These are phyloP conservation scores for Xylariaceae sp. DNA, from an alignment of 2,329 filamentous ascomycete species.

Conservation along the genomic window DNA sequence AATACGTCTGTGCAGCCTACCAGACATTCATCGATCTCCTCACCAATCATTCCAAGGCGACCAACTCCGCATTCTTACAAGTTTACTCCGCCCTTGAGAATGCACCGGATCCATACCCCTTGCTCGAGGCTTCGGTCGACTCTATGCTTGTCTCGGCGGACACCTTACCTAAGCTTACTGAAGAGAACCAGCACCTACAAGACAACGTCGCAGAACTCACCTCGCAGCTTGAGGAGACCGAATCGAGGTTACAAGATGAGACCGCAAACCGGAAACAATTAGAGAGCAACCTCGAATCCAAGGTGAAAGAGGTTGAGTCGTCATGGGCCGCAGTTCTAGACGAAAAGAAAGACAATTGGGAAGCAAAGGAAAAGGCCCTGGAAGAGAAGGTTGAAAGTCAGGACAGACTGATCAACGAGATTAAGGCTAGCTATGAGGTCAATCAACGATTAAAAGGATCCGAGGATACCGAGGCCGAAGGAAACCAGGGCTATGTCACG, in stretches of 20 bases:
- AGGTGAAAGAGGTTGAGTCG: conserved; percentile 85
- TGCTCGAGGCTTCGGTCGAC: conserved; percentile 95
- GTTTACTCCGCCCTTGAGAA: conserved; percentile 93
- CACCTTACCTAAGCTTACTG: conserved; percentile 83
- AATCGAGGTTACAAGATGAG: conserved; percentile 79
- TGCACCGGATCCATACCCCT: conserved; percentile 92
- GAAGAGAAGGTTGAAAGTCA: conserved; percentile 96
- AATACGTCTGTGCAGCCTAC: conserved; percentile 64
- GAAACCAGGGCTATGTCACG: conserved; percentile 66
- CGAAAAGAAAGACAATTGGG: conserved; percentile 97
- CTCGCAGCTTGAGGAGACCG: conserved; percentile 79
- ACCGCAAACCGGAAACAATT: conserved; percentile 71
- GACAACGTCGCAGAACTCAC: conserved; percentile 75
- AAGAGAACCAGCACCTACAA: conserved; percentile 88
- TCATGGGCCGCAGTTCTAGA: conserved; percentile 89
- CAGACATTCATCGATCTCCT: conserved; percentile 96
- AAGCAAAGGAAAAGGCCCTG: conserved; percentile 84
- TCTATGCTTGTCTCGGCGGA: conserved; percentile 91
- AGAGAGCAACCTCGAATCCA: conserved; percentile 75
- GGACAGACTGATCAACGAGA: conserved; percentile 86
- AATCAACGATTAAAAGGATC: conserved; percentile 83
- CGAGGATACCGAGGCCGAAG: conserved; percentile 62
- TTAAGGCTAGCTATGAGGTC: conserved; percentile 97
- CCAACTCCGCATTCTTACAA: conserved; percentile 90
- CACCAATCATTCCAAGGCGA: conserved; percentile 92